These are phyloP conservation scores for Hypomyces perniciosus DNA, from an alignment of 2,329 filamentous ascomycete genomes.

Conservation along the genomic window DNA sequence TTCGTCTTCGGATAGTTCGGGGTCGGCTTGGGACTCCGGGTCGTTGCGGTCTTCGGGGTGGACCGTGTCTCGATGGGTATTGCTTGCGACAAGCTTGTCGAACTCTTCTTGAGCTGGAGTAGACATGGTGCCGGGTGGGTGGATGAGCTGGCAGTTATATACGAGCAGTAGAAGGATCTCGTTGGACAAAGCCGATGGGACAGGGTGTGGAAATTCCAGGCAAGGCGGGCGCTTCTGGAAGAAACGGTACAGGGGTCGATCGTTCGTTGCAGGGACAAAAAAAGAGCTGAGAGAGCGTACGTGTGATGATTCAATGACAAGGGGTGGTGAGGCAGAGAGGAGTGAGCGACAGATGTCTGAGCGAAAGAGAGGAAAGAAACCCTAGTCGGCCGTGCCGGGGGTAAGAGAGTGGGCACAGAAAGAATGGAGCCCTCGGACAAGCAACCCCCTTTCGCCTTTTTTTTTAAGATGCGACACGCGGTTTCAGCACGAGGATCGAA, in stretches of 20 bases:
- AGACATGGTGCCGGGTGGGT: conserved; percentile 39
- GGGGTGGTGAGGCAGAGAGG: too few relatives aligned
- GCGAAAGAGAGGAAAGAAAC: too few relatives aligned
- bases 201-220: conserved; percentile 18
- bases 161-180: conserved; percentile 5
- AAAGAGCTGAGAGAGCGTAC: conserved; percentile 13
- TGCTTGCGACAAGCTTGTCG: conserved; percentile 55
- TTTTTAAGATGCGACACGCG: conserved; percentile 2
- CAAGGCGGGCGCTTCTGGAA: conserved; percentile 26
- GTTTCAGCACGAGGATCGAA: conserved; percentile 11
- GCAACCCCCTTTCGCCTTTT: conserved; percentile 5
- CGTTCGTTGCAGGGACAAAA: conserved; percentile 10
- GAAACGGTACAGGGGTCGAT: conserved; percentile 24
- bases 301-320: too few relatives aligned
- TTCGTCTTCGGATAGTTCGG: conserved; percentile 53
- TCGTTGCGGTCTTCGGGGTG: conserved; percentile 57
- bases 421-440: conserved; percentile 9
- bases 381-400: conserved; percentile 16
- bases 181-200: conserved; percentile 15
- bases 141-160: conserved; percentile 18
- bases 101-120: conserved; percentile 63
- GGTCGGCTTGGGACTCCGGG: conserved; percentile 41
- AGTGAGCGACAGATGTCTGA: too few relatives aligned
- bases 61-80: conserved; percentile 37
- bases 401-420: conserved; percentile 8